These are phyloP conservation scores for Sclerospora graminicola DNA, from an alignment of 352 stramenopile species.

Conservation along the genomic window DNA sequence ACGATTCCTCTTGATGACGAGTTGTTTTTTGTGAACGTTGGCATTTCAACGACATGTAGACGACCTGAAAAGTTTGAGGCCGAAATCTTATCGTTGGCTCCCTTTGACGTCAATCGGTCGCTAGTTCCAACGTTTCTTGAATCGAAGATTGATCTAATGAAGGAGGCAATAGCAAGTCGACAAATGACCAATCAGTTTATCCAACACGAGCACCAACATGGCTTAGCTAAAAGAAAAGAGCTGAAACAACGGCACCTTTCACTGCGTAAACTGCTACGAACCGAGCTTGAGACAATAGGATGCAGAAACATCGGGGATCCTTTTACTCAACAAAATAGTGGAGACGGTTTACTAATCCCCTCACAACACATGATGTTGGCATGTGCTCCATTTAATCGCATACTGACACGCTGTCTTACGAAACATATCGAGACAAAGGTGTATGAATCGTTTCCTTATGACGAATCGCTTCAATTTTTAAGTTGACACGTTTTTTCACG, in stretches of 20 bases:
- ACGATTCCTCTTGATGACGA: slow-evolving; percentile 33
- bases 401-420: slow-evolving; percentile 25
- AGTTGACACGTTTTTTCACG: too few relatives aligned
- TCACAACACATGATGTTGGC: slow-evolving; percentile 10
- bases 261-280: slow-evolving; percentile 7
- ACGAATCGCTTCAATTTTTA: too few relatives aligned
- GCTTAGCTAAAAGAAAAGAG: not conserved
- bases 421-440: slow-evolving; percentile 27
- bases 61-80: slow-evolving; percentile 30
- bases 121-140: slow-evolving; percentile 39
- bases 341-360: not conserved
- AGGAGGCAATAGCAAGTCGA: slow-evolving; percentile 41
- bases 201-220: slow-evolving; percentile 23
- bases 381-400: slow-evolving; percentile 27
- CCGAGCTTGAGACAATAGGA: slow-evolving; percentile 9
- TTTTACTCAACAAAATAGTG: slow-evolving; percentile 1
- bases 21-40: slow-evolving; percentile 33
- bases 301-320: slow-evolving; percentile 1
- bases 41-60: slow-evolving; percentile 11
- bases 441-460: not conserved
- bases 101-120: slow-evolving; percentile 25
- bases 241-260: slow-evolving; percentile 2
- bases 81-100: slow-evolving; percentile 25
- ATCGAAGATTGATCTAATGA: slow-evolving; percentile 24
- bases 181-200: slow-evolving; percentile 58